Evolutionary conservation across 164 flowering plant species (phyloP).

Genomic region (Stephania japonica): DNA sequence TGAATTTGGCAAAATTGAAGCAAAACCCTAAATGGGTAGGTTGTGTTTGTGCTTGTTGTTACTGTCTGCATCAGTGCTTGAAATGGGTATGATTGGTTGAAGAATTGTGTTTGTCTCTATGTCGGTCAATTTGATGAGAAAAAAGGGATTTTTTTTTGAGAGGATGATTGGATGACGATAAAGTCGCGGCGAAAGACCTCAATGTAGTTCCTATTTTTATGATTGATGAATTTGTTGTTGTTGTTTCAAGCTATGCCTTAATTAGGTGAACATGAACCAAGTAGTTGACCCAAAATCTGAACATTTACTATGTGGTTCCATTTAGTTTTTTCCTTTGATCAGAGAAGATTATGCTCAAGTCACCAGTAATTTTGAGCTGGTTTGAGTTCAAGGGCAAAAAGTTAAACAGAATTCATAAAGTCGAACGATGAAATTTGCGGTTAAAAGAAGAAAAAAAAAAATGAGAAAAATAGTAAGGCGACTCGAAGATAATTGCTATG

Average conservation of each 20-base stretch:
- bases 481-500: not conserved
- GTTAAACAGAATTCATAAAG: not conserved
- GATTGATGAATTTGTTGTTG: not conserved
- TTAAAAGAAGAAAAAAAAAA: not conserved
- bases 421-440: not conserved
- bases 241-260: not conserved
- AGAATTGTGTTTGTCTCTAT: not conserved
- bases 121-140: not conserved
- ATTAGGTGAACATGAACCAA: not conserved
- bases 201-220: not conserved
- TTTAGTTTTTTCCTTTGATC: not conserved
- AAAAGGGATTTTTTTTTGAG: not conserved
- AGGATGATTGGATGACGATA: not conserved
- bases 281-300: not conserved
- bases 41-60: not conserved
- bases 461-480: not conserved
- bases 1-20: not conserved
- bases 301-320: not conserved
- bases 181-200: not conserved
- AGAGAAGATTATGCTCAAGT: not conserved
- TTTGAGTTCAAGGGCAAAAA: not conserved
- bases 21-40: slow-evolving; percentile 7
- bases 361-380: not conserved
- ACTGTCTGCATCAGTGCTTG: not conserved
- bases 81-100: not conserved